phyloP scores from a whole-genome alignment of 306 rosid species.

The Cicer cuneatum region DNA sequence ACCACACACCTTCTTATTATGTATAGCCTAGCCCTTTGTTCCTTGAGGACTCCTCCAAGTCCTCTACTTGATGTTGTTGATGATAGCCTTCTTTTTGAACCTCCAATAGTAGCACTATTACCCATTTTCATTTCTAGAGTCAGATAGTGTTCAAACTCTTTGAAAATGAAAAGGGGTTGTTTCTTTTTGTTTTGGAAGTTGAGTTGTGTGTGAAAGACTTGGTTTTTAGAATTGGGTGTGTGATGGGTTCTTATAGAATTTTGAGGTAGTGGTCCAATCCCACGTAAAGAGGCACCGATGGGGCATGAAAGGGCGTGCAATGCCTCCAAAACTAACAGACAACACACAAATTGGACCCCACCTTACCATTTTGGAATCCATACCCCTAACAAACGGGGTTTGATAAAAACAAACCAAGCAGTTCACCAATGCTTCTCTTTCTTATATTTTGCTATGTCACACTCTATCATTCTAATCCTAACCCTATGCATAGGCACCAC shows the following conservation, averaged over 20 bases:
- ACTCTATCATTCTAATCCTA: conserved; percentile 46
- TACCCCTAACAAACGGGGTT: conserved; percentile 49
- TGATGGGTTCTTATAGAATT: conserved; percentile 56
- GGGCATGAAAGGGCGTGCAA: conserved; percentile 81
- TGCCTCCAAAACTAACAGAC: conserved; percentile 78
- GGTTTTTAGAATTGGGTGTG: conserved; percentile 31
- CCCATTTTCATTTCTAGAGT: conserved; percentile 69
- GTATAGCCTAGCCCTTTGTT: conserved; percentile 87
- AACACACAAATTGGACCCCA: conserved; percentile 63
- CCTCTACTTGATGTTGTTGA: conserved; percentile 79
- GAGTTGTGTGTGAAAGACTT: conserved; percentile 34
- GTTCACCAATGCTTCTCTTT: conserved; percentile 39
- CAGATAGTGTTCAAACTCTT: conserved; percentile 3
- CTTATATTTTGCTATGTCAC: conserved; percentile 53
- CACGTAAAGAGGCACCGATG: conserved; percentile 59
- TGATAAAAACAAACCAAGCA: conserved; percentile 49
- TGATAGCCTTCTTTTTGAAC: conserved; percentile 79
- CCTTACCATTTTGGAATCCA: conserved; percentile 61
- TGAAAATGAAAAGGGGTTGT: conserved; percentile 1
- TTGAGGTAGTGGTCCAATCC: conserved; percentile 53
- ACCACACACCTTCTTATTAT: conserved; percentile 95
- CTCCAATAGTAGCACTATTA: conserved; percentile 54
- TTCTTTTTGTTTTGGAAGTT: background rate
- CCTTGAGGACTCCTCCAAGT: conserved; percentile 78
- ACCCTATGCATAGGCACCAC: conserved; percentile 51